Base-by-base conservation (phyloP, 2,329 filamentous ascomycete species). In the Cordyceps cicadae region DNA sequence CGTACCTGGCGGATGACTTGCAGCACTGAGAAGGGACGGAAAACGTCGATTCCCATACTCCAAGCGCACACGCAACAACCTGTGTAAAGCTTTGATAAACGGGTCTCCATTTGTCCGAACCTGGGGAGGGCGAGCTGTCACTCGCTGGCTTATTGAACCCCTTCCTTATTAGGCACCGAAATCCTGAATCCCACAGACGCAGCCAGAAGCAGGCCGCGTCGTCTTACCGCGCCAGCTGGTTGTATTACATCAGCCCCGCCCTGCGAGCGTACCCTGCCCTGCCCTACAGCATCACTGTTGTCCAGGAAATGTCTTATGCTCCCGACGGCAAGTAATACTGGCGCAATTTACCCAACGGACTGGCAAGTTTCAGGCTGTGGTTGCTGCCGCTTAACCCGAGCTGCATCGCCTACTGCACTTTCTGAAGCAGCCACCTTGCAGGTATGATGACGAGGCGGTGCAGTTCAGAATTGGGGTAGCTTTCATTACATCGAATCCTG, bases 181-280 rank as follows among this genome's bases (percentile, higher is more conserved):
- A 51, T 59, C 37, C 37, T 59, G 48, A 52, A 59, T 52, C 48
- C 56, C 48, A 37, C 34, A 17, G 24, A 34, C 24, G 3, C 24
- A 24, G 24, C 24, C 24, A 24, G 24, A 24, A 24, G 24, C 24
- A 2, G 24, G 24, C 24, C 24, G 24, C 24, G 24, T 24, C 37
- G 29, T 59, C 57, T 59, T 50, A 53, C 50, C 50, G 32, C 24
- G 29, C 34, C 15, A 8, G 15, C 54, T 56, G 48, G 39, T 48
- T 24, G 50, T 54, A 59, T 59, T 54, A 59, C 57, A 53, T 59
- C 57, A 59, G 57, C 57, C 29, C 50, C 29, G 57, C 57, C 57
- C 46, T 37, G 57, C 48, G 57, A 59, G 49, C 46, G 17, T 26
- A 19, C n/a, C n/a, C n/a, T n/a, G n/a, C 12, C 21, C 37, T 48